Evolutionary conservation across 345 rosid genomes (phyloP).

Genomic region (Geranium brycei): DNA sequence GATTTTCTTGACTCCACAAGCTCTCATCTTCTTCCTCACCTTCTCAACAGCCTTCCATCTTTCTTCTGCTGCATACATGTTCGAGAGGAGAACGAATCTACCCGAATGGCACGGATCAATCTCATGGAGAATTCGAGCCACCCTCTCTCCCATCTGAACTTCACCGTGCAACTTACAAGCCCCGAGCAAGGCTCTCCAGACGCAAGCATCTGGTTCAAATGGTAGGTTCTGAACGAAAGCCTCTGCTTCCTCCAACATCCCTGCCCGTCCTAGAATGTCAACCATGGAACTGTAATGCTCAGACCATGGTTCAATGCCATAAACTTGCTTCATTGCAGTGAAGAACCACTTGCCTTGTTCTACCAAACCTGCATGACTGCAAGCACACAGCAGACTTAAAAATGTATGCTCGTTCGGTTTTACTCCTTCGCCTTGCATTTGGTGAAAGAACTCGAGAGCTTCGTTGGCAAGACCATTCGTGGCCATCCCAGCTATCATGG

Average conservation of each 20-base stretch:
- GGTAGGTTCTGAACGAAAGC: conserved; percentile 39
- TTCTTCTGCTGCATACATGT: conserved; percentile 61
- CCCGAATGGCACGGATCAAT: conserved; percentile 69
- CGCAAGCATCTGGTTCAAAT: conserved; percentile 37
- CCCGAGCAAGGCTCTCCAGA: conserved; percentile 68
- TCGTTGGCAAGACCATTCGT: conserved; percentile 58
- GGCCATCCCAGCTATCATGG: conserved; percentile 82
- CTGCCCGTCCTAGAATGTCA: conserved; percentile 67
- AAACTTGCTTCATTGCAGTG: conserved; percentile 44
- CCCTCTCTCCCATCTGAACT: conserved; percentile 27
- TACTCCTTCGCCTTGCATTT: conserved; percentile 30
- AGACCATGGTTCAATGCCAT: conserved; percentile 60
- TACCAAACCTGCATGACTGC: conserved; percentile 67
- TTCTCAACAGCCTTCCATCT: conserved; percentile 70
- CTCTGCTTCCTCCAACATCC: conserved; percentile 53
- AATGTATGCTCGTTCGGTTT: conserved; percentile 70
- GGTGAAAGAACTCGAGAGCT: conserved; percentile 44
- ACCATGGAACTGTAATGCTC: conserved; percentile 70
- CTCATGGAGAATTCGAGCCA: conserved; percentile 48
- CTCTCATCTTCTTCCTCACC: conserved; percentile 47
- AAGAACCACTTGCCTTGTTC: conserved; percentile 56
- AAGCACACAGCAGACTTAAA: conserved; percentile 76
- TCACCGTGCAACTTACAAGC: conserved; percentile 41
- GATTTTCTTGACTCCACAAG: conserved; percentile 41
- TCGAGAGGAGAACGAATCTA: conserved; percentile 60